Evolutionary conservation across 495 filamentous ascomycete genomes (phyloP).

Genomic region (Neurospora tetrasperma): DNA sequence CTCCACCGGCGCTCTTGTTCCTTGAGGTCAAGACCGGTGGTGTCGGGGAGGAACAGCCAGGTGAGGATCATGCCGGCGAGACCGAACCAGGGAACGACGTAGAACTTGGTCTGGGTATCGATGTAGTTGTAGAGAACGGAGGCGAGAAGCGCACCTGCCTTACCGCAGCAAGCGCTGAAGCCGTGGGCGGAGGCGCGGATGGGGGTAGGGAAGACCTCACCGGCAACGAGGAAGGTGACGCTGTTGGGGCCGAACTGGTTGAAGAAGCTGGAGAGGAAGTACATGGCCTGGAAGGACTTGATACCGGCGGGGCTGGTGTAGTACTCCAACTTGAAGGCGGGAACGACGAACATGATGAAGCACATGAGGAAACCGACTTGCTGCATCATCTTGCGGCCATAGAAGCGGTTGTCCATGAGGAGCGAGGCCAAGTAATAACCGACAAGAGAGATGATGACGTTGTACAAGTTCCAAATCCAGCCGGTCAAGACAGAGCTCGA

Average conservation of each 20-base stretch:
- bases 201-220: conserved; percentile 82
- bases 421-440: conserved; percentile 77
- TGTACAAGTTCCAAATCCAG: conserved; percentile 87
- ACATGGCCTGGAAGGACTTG: conserved; percentile 80
- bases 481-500: conserved; percentile 57
- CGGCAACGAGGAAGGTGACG: conserved; percentile 85
- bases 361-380: conserved; percentile 77
- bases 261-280: conserved; percentile 89
- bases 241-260: conserved; percentile 93
- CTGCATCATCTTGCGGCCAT: conserved; percentile 87
- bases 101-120: conserved; percentile 63
- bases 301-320: conserved; percentile 56
- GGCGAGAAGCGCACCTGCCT: conserved; percentile 73
- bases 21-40: conserved; percentile 85
- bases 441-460: conserved; percentile 67
- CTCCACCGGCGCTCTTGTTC: conserved; percentile 86
- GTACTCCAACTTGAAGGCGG: conserved; percentile 74
- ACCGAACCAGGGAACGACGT: conserved; percentile 87
- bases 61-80: conserved; percentile 71
- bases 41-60: conserved; percentile 75
- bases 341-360: conserved; percentile 80
- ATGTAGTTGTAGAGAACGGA: conserved; percentile 86
- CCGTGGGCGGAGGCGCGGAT: conserved; percentile 87
- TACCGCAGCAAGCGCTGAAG: conserved; percentile 74
- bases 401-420: conserved; percentile 83